Conservation (phyloP, 306 rosid genomes). For the Acacia confusa region DNA sequence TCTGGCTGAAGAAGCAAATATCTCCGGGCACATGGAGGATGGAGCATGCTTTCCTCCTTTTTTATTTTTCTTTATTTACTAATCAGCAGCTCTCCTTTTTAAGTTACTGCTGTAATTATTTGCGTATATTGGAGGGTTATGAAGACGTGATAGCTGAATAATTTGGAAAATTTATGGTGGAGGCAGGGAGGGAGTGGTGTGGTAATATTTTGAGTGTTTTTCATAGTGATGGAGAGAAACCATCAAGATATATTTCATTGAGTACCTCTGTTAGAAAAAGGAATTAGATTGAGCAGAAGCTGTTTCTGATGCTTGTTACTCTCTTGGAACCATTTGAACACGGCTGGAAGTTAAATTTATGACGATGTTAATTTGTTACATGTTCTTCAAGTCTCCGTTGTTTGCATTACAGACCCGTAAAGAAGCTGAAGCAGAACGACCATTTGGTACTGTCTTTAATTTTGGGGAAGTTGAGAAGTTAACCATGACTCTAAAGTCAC, state of each 20-base stretch:
- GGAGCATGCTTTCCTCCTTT: too few species aligned
- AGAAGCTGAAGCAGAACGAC: neutral
- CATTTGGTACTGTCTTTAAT: neutral
- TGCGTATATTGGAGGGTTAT: neutral
- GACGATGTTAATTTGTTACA: neutral
- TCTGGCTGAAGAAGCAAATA: neutral
- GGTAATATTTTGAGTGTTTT: neutral
- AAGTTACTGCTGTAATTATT: neutral
- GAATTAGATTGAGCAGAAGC: neutral
- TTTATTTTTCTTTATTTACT: too few species aligned
- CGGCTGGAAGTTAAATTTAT: neutral
- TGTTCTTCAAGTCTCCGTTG: conserved; percentile 4
- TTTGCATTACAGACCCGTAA: neutral
- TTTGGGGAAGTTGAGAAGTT: neutral
- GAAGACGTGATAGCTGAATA: neutral
- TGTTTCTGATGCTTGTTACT: neutral
- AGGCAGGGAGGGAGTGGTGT: neutral
- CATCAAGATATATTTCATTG: neutral
- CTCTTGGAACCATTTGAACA: neutral
- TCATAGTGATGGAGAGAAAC: neutral
- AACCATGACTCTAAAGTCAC: neutral
- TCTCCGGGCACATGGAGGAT: neutral
- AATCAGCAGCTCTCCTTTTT: neutral
- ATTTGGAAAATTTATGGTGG: neutral
- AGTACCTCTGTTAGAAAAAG: too few species aligned